These are phyloP conservation scores for Telopea speciosissima DNA, from an alignment of 177 flowering plant genomes.

Conservation along the genomic window DNA sequence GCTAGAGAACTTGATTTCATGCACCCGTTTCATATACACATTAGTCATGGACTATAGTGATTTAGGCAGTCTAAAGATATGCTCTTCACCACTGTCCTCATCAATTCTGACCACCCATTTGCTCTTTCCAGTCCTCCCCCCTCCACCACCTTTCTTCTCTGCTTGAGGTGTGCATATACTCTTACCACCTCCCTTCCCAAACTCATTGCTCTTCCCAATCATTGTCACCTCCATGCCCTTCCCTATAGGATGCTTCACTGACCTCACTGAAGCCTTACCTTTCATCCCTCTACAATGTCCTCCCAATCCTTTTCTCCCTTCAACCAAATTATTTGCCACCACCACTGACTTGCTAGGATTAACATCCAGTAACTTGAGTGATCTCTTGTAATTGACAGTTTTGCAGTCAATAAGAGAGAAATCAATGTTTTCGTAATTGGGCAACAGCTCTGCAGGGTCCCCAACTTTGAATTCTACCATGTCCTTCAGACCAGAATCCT, in stretches of 20 bases:
- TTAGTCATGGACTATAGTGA: constrained; percentile 10
- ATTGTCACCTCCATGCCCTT: constrained; percentile 57
- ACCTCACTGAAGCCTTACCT: constrained; percentile 29
- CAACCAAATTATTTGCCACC: constrained; percentile 47
- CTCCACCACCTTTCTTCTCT: constrained; percentile 6
- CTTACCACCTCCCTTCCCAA: constrained; percentile 13
- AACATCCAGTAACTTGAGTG: constrained; percentile 38
- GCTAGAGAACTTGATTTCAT: no score
- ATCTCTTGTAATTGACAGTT: constrained; percentile 23
- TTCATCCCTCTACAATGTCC: constrained; percentile 28
- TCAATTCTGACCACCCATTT: constrained; percentile 49
- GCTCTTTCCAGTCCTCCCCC: constrained; percentile 28
- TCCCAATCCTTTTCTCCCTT: constrained; percentile 34
- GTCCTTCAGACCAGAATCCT: constrained; percentile 44
- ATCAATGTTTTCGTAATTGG: constrained; percentile 37
- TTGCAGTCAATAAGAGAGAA: constrained; percentile 55
- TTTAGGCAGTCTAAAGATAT: constrained; percentile 40
- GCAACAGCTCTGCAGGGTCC: constrained; percentile 39
- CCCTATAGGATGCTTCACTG: constrained; percentile 49
- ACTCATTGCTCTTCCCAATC: constrained; percentile 28
- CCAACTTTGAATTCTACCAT: constrained; percentile 53
- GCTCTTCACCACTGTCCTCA: constrained; percentile 60
- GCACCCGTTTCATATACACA: no score
- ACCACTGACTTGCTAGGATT: constrained; percentile 44
- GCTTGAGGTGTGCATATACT: constrained; percentile 1